These are phyloP conservation scores for Acacia melanoxylon DNA, from an alignment of 306 rosid genomes.

Conservation along the genomic window DNA sequence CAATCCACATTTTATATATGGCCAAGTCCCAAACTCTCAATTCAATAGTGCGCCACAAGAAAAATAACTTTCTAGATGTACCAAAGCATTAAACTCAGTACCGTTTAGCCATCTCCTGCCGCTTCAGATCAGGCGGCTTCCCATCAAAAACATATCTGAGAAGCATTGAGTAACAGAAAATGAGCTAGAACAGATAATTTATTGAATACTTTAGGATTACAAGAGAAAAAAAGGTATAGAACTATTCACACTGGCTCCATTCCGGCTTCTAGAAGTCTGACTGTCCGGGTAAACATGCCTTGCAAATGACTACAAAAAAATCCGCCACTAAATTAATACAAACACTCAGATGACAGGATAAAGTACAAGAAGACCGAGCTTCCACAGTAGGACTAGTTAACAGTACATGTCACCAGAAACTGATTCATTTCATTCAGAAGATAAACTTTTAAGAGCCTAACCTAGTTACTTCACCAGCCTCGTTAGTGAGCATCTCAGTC, in stretches of 20 bases:
- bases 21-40: background rate
- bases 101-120: constrained; percentile 94
- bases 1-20: background rate
- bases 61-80: constrained; percentile 13
- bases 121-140: constrained; percentile 86
- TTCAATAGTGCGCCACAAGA: background rate
- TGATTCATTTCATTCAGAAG: background rate
- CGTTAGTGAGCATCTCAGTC: constrained; percentile 91
- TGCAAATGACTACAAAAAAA: constrained; percentile 74
- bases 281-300: constrained; percentile 92
- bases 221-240: background rate
- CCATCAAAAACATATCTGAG: constrained; percentile 93
- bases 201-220: background rate
- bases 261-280: constrained; percentile 95
- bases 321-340: background rate
- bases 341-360: background rate
- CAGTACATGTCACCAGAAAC: background rate
- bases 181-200: constrained; percentile 1
- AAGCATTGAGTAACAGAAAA: background rate
- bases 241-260: constrained; percentile 73
- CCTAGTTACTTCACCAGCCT: constrained; percentile 99
- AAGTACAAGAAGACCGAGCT: background rate
- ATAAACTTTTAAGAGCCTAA: constrained; percentile 4
- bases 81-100: constrained; percentile 33
- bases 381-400: no score